phyloP scores from a whole-genome alignment of 768 basidiomycete genomes.

The Tremella yokohamensis region DNA sequence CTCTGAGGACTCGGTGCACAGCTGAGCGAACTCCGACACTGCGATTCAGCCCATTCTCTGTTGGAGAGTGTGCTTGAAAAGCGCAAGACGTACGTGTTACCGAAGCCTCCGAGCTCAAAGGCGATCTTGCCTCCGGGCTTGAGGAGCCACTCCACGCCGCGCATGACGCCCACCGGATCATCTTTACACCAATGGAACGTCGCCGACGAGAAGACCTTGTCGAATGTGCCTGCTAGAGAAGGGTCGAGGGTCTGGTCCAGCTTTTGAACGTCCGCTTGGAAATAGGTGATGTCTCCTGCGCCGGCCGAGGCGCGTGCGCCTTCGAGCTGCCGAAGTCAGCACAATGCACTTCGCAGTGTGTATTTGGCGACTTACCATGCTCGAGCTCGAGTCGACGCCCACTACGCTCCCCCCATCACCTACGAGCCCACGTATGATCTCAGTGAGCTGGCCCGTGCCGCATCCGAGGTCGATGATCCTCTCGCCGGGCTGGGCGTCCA shows the following conservation, averaged over 20 bases:
- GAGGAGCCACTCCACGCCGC: conserved; percentile 60
- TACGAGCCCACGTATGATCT: conserved; percentile 60
- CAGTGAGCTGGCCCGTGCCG: conserved; percentile 74
- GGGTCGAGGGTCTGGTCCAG: conserved; percentile 52
- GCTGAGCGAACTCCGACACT: conserved; percentile 59
- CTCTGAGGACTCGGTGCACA: conserved; percentile 58
- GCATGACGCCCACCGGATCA: conserved; percentile 64
- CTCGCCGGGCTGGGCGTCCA: conserved; percentile 66
- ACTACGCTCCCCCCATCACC: conserved; percentile 58
- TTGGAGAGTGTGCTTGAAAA: not conserved
- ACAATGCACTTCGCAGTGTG: too few relatives aligned
- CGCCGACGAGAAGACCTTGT: conserved; percentile 77
- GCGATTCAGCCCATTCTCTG: conserved; percentile 7
- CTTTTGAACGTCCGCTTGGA: conserved; percentile 45
- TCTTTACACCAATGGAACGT: conserved; percentile 80
- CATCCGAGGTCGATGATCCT: conserved; percentile 63
- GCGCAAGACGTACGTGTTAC: conserved; percentile 59
- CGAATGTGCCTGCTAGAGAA: conserved; percentile 55
- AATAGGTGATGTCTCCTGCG: conserved; percentile 10
- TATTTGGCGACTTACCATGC: conserved; percentile 64
- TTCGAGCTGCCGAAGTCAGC: conserved; percentile 55
- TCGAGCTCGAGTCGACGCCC: conserved; percentile 67
- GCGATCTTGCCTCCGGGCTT: conserved; percentile 70
- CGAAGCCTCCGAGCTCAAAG: conserved; percentile 73
- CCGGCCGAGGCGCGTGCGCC: conserved; percentile 54